Evolutionary conservation across 2,329 filamentous ascomycete genomes (phyloP).

Genomic region (Sphaerulina vaccinii): DNA sequence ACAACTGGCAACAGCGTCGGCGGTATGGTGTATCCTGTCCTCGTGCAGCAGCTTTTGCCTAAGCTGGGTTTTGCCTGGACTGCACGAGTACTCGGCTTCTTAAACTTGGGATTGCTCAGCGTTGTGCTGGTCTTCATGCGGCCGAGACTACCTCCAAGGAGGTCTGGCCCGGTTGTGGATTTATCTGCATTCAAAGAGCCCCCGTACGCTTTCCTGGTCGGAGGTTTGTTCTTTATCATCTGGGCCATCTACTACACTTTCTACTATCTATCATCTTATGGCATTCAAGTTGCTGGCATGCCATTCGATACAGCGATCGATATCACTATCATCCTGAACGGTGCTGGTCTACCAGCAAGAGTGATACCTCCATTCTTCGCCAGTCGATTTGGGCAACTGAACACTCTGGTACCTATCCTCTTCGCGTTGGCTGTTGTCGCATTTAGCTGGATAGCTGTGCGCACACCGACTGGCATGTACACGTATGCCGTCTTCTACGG

Average conservation of each 20-base stretch:
- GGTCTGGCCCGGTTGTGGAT: conserved; percentile 45
- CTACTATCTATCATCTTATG: conserved; percentile 45
- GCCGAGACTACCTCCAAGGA: conserved; percentile 45
- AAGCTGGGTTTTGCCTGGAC: conserved; percentile 65
- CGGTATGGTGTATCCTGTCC: conserved; percentile 62
- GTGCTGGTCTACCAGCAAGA: conserved; percentile 56
- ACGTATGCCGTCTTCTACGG: conserved; percentile 48
- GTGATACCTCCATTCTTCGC: conserved; percentile 54
- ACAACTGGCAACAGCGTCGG: conserved; percentile 62
- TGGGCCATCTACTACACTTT: conserved; percentile 45
- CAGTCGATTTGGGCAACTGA: conserved; percentile 57
- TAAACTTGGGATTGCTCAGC: conserved; percentile 50
- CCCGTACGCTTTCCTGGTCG: conserved; percentile 41
- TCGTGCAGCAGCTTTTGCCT: conserved; percentile 56
- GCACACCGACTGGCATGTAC: conserved; percentile 40
- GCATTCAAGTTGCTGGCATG: conserved; percentile 39
- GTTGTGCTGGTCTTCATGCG: conserved; percentile 41
- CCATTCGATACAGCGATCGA: conserved; percentile 51
- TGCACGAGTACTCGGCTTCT: conserved; percentile 60
- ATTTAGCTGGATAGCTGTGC: conserved; percentile 59
- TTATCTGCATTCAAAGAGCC: conserved; percentile 43
- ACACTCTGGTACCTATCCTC: conserved; percentile 53
- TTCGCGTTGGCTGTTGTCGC: conserved; percentile 49
- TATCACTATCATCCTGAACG: conserved; percentile 59
- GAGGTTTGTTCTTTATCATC: conserved; percentile 35